These are phyloP conservation scores for Xylariaceae sp. DNA, from an alignment of 2,329 filamentous ascomycete genomes.

Conservation along the genomic window DNA sequence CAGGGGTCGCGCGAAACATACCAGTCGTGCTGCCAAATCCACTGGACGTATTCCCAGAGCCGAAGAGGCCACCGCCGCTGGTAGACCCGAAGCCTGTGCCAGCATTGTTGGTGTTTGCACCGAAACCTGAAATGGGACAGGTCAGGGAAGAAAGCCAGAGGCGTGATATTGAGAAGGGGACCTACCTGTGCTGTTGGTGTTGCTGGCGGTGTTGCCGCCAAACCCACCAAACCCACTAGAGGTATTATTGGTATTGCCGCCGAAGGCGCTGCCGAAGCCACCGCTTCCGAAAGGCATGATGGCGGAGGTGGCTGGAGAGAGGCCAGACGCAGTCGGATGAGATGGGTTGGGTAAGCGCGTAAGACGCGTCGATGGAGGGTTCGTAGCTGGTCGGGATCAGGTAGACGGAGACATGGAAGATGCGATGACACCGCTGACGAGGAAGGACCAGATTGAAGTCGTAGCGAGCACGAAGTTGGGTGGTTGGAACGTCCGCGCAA, in stretches of 20 bases:
- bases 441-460: background rate
- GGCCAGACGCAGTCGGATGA: conserved; percentile 6
- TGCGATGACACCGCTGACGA: background rate
- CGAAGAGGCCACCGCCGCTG: conserved; percentile 30
- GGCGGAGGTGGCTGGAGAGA: conserved; percentile 10
- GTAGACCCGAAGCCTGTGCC: conserved; percentile 24
- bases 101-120: conserved; percentile 25
- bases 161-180: conserved; percentile 17
- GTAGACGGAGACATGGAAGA: conserved; percentile 20
- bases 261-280: conserved; percentile 39
- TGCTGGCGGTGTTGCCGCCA: conserved; percentile 36
- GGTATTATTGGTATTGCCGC: conserved; percentile 49
- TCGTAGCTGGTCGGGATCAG: conserved; percentile 12
- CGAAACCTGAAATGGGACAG: conserved; percentile 20
- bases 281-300: conserved; percentile 50
- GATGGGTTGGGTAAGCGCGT: conserved; percentile 18
- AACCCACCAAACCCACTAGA: conserved; percentile 52
- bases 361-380: conserved; percentile 21
- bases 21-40: conserved; percentile 22
- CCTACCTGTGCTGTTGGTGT: conserved; percentile 44
- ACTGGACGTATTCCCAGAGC: conserved; percentile 14
- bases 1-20: no score
- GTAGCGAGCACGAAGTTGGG: background rate
- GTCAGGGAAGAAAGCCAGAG: conserved; percentile 23
- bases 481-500: no score